Evolutionary conservation across 2,329 filamentous ascomycete species (phyloP).

Genomic region (Sarocladium brachiariae): DNA sequence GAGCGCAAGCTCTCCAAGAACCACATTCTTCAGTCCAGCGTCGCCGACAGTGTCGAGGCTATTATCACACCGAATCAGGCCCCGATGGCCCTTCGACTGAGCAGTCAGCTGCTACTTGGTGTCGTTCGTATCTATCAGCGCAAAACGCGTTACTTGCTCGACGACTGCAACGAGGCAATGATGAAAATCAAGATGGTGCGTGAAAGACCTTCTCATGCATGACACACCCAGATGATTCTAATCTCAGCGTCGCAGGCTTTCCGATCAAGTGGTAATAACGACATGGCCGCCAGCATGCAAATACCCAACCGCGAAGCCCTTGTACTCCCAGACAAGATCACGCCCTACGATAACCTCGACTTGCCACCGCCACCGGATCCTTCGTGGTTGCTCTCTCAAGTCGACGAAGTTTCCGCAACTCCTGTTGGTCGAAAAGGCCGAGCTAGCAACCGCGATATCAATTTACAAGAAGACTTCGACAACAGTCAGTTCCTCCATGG

Average conservation of each 20-base stretch:
- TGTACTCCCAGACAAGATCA: conserved; percentile 85
- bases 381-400: conserved; percentile 72
- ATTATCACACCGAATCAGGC: conserved; percentile 92
- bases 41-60: conserved; percentile 88
- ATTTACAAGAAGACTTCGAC: conserved; percentile 61
- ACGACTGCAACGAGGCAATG: conserved; percentile 95
- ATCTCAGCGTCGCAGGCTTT: conserved; percentile 66
- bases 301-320: conserved; percentile 78
- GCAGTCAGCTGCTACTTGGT: conserved; percentile 87
- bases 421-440: conserved; percentile 52
- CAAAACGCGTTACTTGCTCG: conserved; percentile 91
- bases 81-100: conserved; percentile 88
- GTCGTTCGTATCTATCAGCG: conserved; percentile 96
- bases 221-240: too few species aligned
- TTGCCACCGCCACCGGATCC: conserved; percentile 81
- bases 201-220: conserved; percentile 3
- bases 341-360: conserved; percentile 76
- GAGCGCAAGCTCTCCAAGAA: conserved; percentile 98
- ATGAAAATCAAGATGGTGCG: conserved; percentile 97
- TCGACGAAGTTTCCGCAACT: conserved; percentile 52
- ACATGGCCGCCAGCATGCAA: conserved; percentile 77
- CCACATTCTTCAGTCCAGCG: conserved; percentile 89
- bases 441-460: conserved; percentile 57
- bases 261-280: conserved; percentile 88
- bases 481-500: conserved; percentile 77